Evolutionary conservation across 768 basidiomycete genomes (phyloP).

Genomic region (Royoungia palumana): DNA sequence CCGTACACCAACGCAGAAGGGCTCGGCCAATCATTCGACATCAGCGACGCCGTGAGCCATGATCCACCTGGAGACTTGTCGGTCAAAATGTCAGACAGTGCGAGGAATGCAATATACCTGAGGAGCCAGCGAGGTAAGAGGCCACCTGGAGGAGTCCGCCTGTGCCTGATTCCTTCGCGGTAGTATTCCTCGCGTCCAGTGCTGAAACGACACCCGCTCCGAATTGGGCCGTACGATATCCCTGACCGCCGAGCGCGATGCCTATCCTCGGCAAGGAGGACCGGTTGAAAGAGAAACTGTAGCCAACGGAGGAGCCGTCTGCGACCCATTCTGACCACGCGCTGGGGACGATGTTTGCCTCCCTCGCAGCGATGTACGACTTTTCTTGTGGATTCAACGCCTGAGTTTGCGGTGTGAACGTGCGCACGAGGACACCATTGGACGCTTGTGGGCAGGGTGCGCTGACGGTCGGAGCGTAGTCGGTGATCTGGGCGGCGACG

Average conservation of each 20-base stretch:
- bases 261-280: conserved; percentile 50
- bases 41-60: conserved; percentile 63
- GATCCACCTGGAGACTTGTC: conserved; percentile 48
- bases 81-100: not conserved
- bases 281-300: conserved; percentile 43
- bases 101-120: conserved; percentile 40
- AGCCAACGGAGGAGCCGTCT: conserved; percentile 50
- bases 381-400: conserved; percentile 47
- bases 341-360: conserved; percentile 37
- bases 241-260: conserved; percentile 69
- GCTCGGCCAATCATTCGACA: conserved; percentile 61
- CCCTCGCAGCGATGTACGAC: conserved; percentile 45
- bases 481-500: conserved; percentile 25
- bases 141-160: conserved; percentile 70
- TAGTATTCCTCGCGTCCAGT: conserved; percentile 58
- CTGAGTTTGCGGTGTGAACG: conserved; percentile 50
- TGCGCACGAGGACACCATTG: conserved; percentile 42
- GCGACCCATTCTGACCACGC: conserved; percentile 63
- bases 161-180: conserved; percentile 52
- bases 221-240: conserved; percentile 63
- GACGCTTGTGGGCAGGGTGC: conserved; percentile 51
- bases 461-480: conserved; percentile 52
- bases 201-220: conserved; percentile 58
- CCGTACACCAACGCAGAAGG: conserved; percentile 60
- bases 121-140: conserved; percentile 65